Percentiles rank a stretch among this genome's conserved stretches.
These are phyloP conservation scores for Cercospora sp. DNA, from an alignment of 2,329 filamentous ascomycete species.

Conservation along the genomic window DNA sequence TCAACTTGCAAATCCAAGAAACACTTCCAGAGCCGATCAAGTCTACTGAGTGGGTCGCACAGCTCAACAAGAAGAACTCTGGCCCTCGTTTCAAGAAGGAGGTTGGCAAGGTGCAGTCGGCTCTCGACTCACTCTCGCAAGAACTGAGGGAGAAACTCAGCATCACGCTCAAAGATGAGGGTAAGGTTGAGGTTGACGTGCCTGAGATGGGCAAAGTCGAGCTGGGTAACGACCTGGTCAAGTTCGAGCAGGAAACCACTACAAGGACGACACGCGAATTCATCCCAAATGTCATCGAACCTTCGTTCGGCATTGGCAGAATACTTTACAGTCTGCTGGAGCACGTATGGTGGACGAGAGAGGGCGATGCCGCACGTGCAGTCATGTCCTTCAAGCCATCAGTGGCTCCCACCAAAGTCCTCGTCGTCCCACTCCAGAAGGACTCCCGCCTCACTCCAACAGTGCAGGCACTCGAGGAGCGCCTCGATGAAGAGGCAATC, in stretches of 20 bases:
- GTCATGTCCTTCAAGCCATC: constrained; percentile 72
- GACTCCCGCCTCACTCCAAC: constrained; percentile 80
- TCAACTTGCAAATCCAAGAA: constrained; percentile 81
- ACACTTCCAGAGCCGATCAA: constrained; percentile 72
- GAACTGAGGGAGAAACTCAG: constrained; percentile 78
- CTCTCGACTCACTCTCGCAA: constrained; percentile 73
- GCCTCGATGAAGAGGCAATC: constrained; percentile 72
- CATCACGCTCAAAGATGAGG: constrained; percentile 68
- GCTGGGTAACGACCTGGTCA: constrained; percentile 74
- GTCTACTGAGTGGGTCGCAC: constrained; percentile 83
- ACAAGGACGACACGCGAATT: constrained; percentile 85
- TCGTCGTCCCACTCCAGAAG: constrained; percentile 83
- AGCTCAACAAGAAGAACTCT: constrained; percentile 93
- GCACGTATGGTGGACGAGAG: constrained; percentile 92
- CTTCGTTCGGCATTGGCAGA: constrained; percentile 93
- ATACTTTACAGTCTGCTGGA: constrained; percentile 93
- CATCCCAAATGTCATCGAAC: constrained; percentile 84
- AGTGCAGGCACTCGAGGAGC: constrained; percentile 69
- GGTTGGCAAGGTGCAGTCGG: constrained; percentile 78
- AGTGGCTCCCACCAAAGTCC: constrained; percentile 91
- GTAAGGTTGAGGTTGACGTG: constrained; percentile 76
- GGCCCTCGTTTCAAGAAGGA: constrained; percentile 95
- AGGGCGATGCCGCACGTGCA: constrained; percentile 78
- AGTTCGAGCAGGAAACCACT: constrained; percentile 79
- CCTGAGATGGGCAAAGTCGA: constrained; percentile 68